Conservation (phyloP, 1,139 yeast genomes). For the Protomyces inundatus region DNA sequence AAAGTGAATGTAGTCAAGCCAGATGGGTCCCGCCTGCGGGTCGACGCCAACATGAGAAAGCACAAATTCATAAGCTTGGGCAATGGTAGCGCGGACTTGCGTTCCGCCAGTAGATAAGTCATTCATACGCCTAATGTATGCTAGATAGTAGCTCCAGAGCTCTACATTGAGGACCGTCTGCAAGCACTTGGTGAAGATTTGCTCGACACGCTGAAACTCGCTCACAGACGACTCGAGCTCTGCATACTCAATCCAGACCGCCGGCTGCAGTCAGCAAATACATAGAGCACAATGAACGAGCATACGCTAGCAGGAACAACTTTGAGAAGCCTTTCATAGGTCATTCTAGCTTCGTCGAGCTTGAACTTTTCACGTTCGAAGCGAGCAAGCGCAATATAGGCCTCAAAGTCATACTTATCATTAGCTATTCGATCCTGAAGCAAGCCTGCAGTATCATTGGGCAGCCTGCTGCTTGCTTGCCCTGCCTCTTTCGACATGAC, state of each 20-base stretch:
- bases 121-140: conserved; percentile 72
- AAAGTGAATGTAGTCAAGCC: conserved; percentile 81
- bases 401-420: conserved; percentile 53
- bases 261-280: conserved; percentile 41
- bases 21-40: conserved; percentile 61
- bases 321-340: conserved; percentile 57
- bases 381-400: conserved; percentile 56
- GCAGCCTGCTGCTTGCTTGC: conserved; percentile 31
- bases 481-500: background rate
- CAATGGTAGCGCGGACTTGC: conserved; percentile 66
- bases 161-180: conserved; percentile 56
- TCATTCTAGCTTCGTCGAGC: conserved; percentile 55
- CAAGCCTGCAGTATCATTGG: conserved; percentile 51
- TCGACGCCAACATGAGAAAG: conserved; percentile 74
- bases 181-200: conserved; percentile 58
- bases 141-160: conserved; percentile 69
- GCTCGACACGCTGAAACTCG: conserved; percentile 63
- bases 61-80: conserved; percentile 82
- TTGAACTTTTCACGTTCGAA: conserved; percentile 55
- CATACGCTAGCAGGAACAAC: conserved; percentile 34
- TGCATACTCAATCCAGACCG: conserved; percentile 67
- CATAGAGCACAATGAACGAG: background rate
- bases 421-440: conserved; percentile 56
- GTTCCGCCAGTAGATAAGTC: conserved; percentile 76
- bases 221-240: conserved; percentile 63